A percentile compares a stretch with the other conserved stretches of the same genome.
Conservation (phyloP, 2,329 filamentous ascomycete genomes). For the Zymoseptoria crescenta region DNA sequence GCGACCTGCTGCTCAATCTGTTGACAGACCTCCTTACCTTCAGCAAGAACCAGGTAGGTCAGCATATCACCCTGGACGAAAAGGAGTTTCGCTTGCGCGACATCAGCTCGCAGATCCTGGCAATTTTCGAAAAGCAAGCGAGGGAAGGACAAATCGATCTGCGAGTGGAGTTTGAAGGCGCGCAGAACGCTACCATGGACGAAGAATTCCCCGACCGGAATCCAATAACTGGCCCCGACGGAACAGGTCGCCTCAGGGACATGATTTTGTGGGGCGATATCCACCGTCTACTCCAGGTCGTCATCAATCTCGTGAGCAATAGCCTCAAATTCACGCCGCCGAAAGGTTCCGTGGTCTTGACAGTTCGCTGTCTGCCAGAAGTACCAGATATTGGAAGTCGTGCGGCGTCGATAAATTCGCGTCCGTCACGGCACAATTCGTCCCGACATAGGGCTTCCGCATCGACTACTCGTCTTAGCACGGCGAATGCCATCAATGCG, state of each 20-base stretch:
- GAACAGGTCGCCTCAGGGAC: constrained; percentile 62
- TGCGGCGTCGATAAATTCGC: background rate
- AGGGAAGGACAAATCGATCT: constrained; percentile 72
- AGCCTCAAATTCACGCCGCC: constrained; percentile 82
- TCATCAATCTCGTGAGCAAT: constrained; percentile 89
- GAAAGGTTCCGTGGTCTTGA: constrained; percentile 65
- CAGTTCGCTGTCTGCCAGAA: constrained; percentile 66
- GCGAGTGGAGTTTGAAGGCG: constrained; percentile 60
- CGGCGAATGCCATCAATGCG: background rate
- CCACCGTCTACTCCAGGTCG: constrained; percentile 78
- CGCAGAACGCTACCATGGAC: constrained; percentile 24
- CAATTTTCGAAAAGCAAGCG: constrained; percentile 85
- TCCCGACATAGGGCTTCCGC: background rate
- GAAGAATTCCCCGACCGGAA: constrained; percentile 15
- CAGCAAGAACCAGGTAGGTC: constrained; percentile 87
- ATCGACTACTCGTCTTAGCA: background rate
- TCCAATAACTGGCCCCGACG: constrained; percentile 40
- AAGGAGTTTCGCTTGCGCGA: constrained; percentile 78
- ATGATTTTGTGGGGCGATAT: constrained; percentile 87
- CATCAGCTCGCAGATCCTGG: constrained; percentile 69
- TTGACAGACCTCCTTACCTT: constrained; percentile 86
- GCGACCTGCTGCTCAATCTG: constrained; percentile 73
- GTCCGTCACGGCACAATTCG: background rate
- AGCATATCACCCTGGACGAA: constrained; percentile 66
- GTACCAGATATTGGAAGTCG: background rate